Conservation (phyloP, 768 basidiomycete genomes). For the Leccinellum luteum region DNA sequence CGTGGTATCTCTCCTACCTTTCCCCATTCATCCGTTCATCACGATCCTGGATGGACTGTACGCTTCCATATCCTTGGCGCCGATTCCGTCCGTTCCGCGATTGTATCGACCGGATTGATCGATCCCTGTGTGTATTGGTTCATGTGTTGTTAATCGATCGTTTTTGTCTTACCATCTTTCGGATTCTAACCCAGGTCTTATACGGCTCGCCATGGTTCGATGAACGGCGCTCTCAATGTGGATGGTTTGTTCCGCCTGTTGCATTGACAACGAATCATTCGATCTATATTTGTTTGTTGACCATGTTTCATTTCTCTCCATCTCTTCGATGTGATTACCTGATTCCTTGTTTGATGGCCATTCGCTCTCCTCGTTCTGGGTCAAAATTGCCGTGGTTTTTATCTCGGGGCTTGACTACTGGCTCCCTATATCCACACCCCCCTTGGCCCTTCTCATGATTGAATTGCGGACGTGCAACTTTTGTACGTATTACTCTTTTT, state of each 20-base stretch:
- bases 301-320: background rate
- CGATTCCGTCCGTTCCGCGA: background rate
- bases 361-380: background rate
- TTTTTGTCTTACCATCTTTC: background rate
- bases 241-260: background rate
- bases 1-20: conserved; percentile 4
- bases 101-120: background rate
- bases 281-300: background rate
- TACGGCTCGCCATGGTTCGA: background rate
- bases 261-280: conserved; percentile 1
- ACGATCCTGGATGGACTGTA: background rate
- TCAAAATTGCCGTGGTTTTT: background rate
- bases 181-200: conserved; percentile 5
- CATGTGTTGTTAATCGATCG: background rate
- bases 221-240: conserved; percentile 1
- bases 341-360: background rate
- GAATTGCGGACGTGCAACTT: background rate
- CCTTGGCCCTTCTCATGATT: background rate
- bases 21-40: conserved; percentile 13
- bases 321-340: background rate
- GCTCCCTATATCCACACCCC: background rate
- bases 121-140: background rate
- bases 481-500: conserved; percentile 7
- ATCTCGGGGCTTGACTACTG: background rate
- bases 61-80: background rate